These are phyloP conservation scores for Phlegmacium glaucopus DNA, from an alignment of 768 basidiomycete genomes.

Conservation along the genomic window DNA sequence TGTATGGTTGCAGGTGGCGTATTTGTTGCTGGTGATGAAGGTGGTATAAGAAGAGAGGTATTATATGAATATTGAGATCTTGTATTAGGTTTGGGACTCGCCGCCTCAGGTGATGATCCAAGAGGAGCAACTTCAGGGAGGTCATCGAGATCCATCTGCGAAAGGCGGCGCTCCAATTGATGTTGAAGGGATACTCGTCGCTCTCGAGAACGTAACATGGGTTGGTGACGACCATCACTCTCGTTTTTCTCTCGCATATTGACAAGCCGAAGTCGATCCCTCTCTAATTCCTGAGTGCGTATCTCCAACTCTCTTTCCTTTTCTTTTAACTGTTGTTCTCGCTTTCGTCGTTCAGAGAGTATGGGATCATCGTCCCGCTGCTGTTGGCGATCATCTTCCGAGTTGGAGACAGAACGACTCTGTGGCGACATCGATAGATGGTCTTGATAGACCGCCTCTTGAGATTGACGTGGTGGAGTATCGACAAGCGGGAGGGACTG, in stretches of 20 bases:
- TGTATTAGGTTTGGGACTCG: slow-evolving; percentile 1
- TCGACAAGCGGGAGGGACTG: slow-evolving; percentile 26
- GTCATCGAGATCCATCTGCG: slow-evolving; percentile 22
- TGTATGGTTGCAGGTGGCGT: slow-evolving; percentile 13
- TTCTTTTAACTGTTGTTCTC: slow-evolving; percentile 48
- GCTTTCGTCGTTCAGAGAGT: slow-evolving; percentile 51
- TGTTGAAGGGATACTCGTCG: slow-evolving; percentile 32
- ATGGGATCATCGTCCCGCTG: slow-evolving; percentile 47
- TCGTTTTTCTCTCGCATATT: slow-evolving; percentile 31
- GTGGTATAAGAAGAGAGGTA: slow-evolving; percentile 39
- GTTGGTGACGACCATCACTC: slow-evolving; percentile 10
- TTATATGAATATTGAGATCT: slow-evolving; percentile 36
- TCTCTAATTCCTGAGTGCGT: slow-evolving; percentile 53
- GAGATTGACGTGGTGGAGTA: slow-evolving; percentile 12
- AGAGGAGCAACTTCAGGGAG: slow-evolving; percentile 2
- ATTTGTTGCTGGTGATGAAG: slow-evolving; percentile 16
- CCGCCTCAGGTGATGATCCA: slow-evolving; percentile 1
- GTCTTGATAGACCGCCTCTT: slow-evolving; percentile 15
- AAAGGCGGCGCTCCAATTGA: slow-evolving; percentile 26
- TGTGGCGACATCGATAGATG: slow-evolving; percentile 6
- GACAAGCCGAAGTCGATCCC: slow-evolving; percentile 43
- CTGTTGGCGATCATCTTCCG: slow-evolving; percentile 29
- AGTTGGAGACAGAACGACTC: slow-evolving; percentile 7
- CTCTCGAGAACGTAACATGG: slow-evolving; percentile 28
- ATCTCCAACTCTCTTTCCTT: slow-evolving; percentile 54